A percentile compares a stretch with the other conserved stretches of the same genome.
These are phyloP conservation scores for Tulasnella calospora DNA, from an alignment of 768 basidiomycete genomes.

Conservation along the genomic window DNA sequence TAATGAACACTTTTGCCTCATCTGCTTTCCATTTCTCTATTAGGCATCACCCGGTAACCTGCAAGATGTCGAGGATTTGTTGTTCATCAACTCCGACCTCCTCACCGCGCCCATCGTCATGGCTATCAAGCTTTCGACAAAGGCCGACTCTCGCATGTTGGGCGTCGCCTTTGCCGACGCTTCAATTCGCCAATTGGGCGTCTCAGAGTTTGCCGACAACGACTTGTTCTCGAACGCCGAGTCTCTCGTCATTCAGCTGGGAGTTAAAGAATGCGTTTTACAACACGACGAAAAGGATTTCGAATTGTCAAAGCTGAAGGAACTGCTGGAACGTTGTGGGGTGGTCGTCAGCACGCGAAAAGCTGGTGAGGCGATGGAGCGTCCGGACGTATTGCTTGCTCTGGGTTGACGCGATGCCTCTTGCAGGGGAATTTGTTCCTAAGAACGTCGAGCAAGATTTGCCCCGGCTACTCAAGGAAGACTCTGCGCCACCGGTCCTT, in stretches of 20 bases:
- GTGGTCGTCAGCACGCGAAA: conserved; percentile 88
- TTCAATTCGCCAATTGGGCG: conserved; percentile 75
- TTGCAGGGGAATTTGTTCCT: conserved; percentile 72
- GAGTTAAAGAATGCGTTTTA: conserved; percentile 94
- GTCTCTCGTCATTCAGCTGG: conserved; percentile 93
- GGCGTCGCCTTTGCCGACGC: conserved; percentile 88
- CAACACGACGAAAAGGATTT: conserved; percentile 57
- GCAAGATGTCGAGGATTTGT: conserved; percentile 62
- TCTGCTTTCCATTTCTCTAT: conserved; percentile 25
- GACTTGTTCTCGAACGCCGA: conserved; percentile 95
- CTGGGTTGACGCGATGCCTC: not conserved
- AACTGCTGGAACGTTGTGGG: conserved; percentile 82
- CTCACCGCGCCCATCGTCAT: conserved; percentile 81
- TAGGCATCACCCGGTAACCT: conserved; percentile 73
- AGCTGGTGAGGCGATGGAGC: conserved; percentile 54
- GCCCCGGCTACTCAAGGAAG: conserved; percentile 55
- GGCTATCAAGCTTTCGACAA: conserved; percentile 68
- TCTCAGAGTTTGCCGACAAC: conserved; percentile 88
- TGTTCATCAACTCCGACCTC: conserved; percentile 79
- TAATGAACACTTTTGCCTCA: not conserved
- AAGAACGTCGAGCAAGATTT: conserved; percentile 79
- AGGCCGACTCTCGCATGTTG: conserved; percentile 60
- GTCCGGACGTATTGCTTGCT: not conserved
- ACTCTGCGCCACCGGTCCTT: conserved; percentile 35
- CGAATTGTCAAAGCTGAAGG: conserved; percentile 80